A percentile compares a stretch with the other conserved stretches of the same genome.
These are phyloP conservation scores for Solanum piurae DNA, from an alignment of 257 asterid genomes.

Conservation along the genomic window DNA sequence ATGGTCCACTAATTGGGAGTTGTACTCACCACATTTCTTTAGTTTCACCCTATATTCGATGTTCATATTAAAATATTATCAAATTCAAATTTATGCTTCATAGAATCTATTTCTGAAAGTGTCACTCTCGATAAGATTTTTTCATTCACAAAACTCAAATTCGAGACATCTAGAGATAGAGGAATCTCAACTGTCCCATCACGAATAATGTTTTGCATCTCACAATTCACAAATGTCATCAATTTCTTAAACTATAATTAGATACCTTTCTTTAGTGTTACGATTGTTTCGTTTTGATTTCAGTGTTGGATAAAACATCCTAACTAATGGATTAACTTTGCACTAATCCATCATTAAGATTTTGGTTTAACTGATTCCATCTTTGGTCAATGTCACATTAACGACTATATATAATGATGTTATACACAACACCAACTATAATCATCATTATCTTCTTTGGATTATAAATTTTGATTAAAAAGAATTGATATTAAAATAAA, in stretches of 20 bases:
- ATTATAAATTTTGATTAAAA: not conserved
- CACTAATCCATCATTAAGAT: not conserved
- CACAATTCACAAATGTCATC: not conserved
- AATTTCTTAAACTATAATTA: not conserved
- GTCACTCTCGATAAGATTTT: not conserved
- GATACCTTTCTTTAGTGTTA: not conserved
- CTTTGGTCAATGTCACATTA: not conserved
- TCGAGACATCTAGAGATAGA: accelerated
- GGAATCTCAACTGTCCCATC: not conserved
- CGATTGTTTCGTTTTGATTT: not conserved
- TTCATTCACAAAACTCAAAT: not conserved
- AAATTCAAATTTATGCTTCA: not conserved
- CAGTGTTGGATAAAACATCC: not conserved
- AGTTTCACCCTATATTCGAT: accelerated
- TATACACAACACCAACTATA: not conserved
- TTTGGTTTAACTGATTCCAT: not conserved
- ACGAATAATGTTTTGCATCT: not conserved
- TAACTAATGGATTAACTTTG: not conserved
- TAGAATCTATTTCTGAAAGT: accelerated
- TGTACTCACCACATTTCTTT: not conserved
- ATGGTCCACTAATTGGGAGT: not conserved
- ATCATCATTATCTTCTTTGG: not conserved
- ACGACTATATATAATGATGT: not conserved
- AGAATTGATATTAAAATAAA: not conserved
- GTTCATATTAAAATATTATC: accelerated